phyloP scores from a whole-genome alignment of 1,284 basidiomycete genomes.

The Ceraceosorus bombacis region DNA sequence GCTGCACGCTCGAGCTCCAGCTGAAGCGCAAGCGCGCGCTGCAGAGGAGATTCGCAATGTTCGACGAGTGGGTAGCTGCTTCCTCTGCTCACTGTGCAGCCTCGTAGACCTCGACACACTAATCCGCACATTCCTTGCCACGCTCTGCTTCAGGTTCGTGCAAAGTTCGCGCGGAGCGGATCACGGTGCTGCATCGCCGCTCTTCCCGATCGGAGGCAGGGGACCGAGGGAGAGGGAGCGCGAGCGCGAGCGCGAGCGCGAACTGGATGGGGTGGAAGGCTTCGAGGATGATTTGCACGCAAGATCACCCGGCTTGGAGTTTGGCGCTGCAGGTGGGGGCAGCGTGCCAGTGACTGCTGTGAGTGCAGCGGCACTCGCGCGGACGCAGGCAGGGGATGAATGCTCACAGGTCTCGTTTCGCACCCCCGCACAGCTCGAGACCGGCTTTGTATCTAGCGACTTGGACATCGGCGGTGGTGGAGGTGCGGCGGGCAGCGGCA shows the following conservation, averaged over 20 bases:
- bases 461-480: not conserved
- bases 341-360: slow-evolving; percentile 1
- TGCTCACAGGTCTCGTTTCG: not conserved
- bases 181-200: not conserved
- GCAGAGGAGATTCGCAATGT: not conserved
- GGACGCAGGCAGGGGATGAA: not conserved
- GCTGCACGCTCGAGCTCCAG: too few species aligned
- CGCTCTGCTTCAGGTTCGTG: not conserved
- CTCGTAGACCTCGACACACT: not conserved
- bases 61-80: not conserved
- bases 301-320: not conserved
- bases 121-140: not conserved
- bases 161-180: not conserved
- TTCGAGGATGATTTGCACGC: not conserved
- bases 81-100: not conserved
- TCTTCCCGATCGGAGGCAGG: not conserved
- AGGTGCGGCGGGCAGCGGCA: slow-evolving; percentile 8
- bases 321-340: not conserved
- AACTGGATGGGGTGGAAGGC: not conserved
- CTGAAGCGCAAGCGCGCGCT: too few species aligned
- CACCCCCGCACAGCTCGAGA: slow-evolving; percentile 23
- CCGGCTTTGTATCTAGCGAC: slow-evolving; percentile 37
- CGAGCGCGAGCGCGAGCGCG: not conserved
- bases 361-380: not conserved
- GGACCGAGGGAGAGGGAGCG: not conserved